Percentiles rank a stretch among this genome's conserved stretches.
phyloP scores from a whole-genome alignment of 257 asterid genomes.

The Salvia splendens region DNA sequence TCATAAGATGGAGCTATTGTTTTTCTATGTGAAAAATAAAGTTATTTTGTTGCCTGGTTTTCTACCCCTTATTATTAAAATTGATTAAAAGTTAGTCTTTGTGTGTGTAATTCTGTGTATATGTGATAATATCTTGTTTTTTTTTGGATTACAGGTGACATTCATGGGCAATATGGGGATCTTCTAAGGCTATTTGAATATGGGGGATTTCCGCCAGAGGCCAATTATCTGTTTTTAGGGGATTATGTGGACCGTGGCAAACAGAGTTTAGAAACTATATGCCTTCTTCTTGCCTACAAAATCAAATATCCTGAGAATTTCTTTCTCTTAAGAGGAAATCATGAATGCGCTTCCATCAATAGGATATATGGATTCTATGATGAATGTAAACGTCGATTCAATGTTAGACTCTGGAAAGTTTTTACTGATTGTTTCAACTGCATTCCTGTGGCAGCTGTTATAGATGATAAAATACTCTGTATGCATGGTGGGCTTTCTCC shows the following conservation, averaged over 20 bases:
- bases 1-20: neutral
- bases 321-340: slow-evolving; percentile 75
- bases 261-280: slow-evolving; percentile 73
- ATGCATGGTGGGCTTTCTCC: slow-evolving; percentile 89
- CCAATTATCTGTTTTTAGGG: slow-evolving; percentile 72
- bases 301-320: slow-evolving; percentile 75
- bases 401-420: slow-evolving; percentile 66
- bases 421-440: slow-evolving; percentile 74
- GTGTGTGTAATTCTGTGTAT: neutral
- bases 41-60: neutral
- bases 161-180: slow-evolving; percentile 76
- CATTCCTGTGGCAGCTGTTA: slow-evolving; percentile 78
- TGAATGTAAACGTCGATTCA: slow-evolving; percentile 73
- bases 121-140: neutral
- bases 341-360: slow-evolving; percentile 73
- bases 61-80: neutral
- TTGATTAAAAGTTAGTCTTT: neutral
- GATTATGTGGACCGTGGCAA: slow-evolving; percentile 81
- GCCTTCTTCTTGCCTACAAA: slow-evolving; percentile 77
- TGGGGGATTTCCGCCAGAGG: slow-evolving; percentile 78
- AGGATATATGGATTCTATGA: slow-evolving; percentile 77
- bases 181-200: slow-evolving; percentile 71
- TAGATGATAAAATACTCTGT: slow-evolving; percentile 74
- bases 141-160: slow-evolving; percentile 56
- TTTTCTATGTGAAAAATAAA: neutral